Evolutionary conservation across 805 yeast genomes (phyloP), one percentile per base, ranked within the genome.

Genomic region (Ogataea salicorniae): DNA sequence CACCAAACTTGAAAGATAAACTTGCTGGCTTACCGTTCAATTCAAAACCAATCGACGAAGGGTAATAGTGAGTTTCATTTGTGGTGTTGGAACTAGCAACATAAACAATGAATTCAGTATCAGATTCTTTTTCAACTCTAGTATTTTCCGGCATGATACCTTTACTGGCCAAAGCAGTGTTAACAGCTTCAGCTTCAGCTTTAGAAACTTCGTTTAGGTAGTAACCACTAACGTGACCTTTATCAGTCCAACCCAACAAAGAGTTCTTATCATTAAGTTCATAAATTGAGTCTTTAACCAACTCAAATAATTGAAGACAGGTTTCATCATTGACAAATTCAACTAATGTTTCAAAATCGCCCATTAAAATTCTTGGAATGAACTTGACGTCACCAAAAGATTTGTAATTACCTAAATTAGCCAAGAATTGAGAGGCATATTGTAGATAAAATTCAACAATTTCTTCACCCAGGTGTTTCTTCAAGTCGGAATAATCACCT

Each of bases 341-440:
- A n/a, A 77, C 72, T 31, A 86, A 68, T 22, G 67, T 54, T 47
- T 69, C 75, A 55, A 88, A 81, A 6, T 73, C 73, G 0, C 65
- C 75, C 33, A 55, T 59, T 0, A 74, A 47, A 37, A 87, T 58
- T 43, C 79, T 69, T 37, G 97, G 97, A 52, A 89, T 74, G 60
- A 89, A 89, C 66, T 89, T 89, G 56, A 80, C 79, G 68, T 89
- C 96, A 55, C 97, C 97, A 64, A 89, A 89, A 1, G 94, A 84
- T 68, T 84, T 89, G 69, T 78, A 86, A 60, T 86, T 86, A 55
- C 94, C 94, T 63, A 83, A 71, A 65, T 86, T 86, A 36, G 83
- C 72, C 51, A 86, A 70, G 59, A 86, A 81, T 69, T 86, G 92
- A 37, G 89, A 84, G 31, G 83, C 84, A 63, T 79, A 88, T 60